phyloP scores from a whole-genome alignment of 495 filamentous ascomycete species.

The Lophiotrema nucula region DNA sequence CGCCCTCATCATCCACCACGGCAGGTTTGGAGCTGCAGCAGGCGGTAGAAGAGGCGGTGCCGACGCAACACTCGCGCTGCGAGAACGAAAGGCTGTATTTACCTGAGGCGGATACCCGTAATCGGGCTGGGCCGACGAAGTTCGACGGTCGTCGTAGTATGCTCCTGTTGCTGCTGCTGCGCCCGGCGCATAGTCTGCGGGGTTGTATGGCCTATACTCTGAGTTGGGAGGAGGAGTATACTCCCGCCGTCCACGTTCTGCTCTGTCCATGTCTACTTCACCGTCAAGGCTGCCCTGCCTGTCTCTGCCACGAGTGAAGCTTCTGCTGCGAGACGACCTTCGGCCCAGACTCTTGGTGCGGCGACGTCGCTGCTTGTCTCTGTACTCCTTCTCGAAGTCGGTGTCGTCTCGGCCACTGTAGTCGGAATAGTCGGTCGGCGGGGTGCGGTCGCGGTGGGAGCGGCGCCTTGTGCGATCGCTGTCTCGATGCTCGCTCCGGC shows the following conservation, averaged over 20 bases:
- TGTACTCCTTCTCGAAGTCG: slow-evolving; percentile 23
- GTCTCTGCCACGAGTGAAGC: slow-evolving; percentile 16
- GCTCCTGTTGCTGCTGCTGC: neutral
- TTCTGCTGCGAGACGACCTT: slow-evolving; percentile 14
- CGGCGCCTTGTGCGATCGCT: slow-evolving; percentile 14
- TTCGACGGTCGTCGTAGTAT: slow-evolving; percentile 25
- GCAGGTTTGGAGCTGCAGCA: neutral
- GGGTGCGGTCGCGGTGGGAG: slow-evolving; percentile 21
- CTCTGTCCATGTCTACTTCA: slow-evolving; percentile 8
- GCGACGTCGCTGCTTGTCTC: slow-evolving; percentile 11
- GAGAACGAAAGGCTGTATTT: slow-evolving; percentile 31
- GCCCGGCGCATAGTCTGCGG: slow-evolving; percentile 30
- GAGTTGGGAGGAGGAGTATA: slow-evolving; percentile 23
- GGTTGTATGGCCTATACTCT: slow-evolving; percentile 35
- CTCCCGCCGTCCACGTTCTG: slow-evolving; percentile 17
- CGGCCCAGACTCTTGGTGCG: slow-evolving; percentile 28
- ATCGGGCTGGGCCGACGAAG: slow-evolving; percentile 21
- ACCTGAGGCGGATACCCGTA: slow-evolving; percentile 30
- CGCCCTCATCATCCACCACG: slow-evolving; percentile 2
- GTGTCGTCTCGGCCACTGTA: slow-evolving; percentile 29
- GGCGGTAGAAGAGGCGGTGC: neutral
- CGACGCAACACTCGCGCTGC: slow-evolving; percentile 9
- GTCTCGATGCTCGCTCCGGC: slow-evolving; percentile 15
- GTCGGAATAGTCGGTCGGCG: slow-evolving; percentile 28
- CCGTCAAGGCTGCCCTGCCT: slow-evolving; percentile 16